Evolutionary conservation across 768 basidiomycete species (phyloP).

Genomic region (Boletus rubescentipes): DNA sequence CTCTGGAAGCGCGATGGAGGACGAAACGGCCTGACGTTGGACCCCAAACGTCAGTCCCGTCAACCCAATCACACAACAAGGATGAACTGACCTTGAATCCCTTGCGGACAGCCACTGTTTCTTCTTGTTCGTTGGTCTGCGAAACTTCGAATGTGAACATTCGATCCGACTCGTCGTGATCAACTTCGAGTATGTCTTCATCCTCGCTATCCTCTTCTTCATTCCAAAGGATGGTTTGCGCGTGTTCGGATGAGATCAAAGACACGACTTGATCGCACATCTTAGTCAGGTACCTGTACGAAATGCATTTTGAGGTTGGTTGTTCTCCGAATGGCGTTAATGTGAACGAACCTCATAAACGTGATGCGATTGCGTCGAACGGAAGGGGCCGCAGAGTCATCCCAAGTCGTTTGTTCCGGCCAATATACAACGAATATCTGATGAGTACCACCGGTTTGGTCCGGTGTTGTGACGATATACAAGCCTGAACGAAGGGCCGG

Average conservation of each 20-base stretch:
- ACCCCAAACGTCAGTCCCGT: neutral
- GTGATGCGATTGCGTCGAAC: slow-evolving; percentile 54
- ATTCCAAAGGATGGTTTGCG: slow-evolving; percentile 44
- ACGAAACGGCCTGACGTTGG: slow-evolving; percentile 10
- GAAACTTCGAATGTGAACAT: slow-evolving; percentile 54
- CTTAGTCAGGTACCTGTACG: slow-evolving; percentile 55
- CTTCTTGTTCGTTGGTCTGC: slow-evolving; percentile 58
- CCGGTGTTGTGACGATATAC: slow-evolving; percentile 15
- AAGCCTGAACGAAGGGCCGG: slow-evolving; percentile 24
- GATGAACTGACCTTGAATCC: slow-evolving; percentile 44
- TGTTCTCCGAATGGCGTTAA: neutral
- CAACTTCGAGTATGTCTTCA: slow-evolving; percentile 27
- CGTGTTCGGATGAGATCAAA: slow-evolving; percentile 49
- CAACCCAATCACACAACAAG: neutral
- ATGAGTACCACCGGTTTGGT: slow-evolving; percentile 2
- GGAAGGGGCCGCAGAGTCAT: slow-evolving; percentile 44
- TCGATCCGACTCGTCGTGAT: slow-evolving; percentile 44
- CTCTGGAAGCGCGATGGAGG: slow-evolving; percentile 10
- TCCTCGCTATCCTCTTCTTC: slow-evolving; percentile 36
- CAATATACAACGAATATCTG: slow-evolving; percentile 54
- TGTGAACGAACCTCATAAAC: slow-evolving; percentile 52
- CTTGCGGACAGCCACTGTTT: slow-evolving; percentile 40
- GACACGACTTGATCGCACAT: slow-evolving; percentile 55
- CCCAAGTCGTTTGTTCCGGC: slow-evolving; percentile 62
- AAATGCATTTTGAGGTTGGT: neutral